Base-by-base conservation (phyloP, 352 stramenopile species). In the Blastocystis sp. region DNA sequence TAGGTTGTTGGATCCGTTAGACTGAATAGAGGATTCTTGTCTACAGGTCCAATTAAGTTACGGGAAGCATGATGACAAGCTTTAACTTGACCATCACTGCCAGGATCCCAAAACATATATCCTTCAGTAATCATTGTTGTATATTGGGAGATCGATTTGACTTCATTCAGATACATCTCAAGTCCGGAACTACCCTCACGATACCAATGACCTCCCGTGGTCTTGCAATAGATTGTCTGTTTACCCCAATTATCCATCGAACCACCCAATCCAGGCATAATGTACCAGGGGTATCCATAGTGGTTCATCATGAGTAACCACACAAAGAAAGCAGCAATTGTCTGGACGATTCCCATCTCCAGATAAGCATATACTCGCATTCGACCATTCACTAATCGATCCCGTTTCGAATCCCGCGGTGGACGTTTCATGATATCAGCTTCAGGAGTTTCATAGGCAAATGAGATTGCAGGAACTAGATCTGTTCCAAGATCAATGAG, bases 401-500 rank as follows among this genome's bases (percentile, higher is more conserved):
- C 94, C 0, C 94, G 91, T 6, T 93, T 92, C 40, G 93, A 91
- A 79, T 95, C 95, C 68, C 97, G 94, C 88, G 97, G 97, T 30
- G 95, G 94, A 90, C 96, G 94, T 84, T 93, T 94, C 97, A 99
- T 99, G 73, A 98, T 95, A 92, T 98, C 95, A 40, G 94, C 95
- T 90, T 98, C 95, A 40, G 97, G 95, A 54, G 97, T 96, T 92
- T 99, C 99, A 92, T 99, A 99, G 35, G 96, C 97, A 4, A 99
- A 93, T 19, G 97, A 96, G 22, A 96, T 99, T 0, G 97, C 97
- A 19, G 97, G 97, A 37, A 96, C 96, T 37, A 97, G 97, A 91
- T 99, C 97, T 13, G 97, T 99, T 48, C 99, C 97, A 22, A 99
- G 92, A 92, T 99, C 99, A n/a, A 99, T 96, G 96, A 96, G 99